A percentile compares a stretch with the other conserved stretches of the same genome.
These are phyloP conservation scores for Kokia cookei DNA, from an alignment of 441 rosid genomes.

Conservation along the genomic window DNA sequence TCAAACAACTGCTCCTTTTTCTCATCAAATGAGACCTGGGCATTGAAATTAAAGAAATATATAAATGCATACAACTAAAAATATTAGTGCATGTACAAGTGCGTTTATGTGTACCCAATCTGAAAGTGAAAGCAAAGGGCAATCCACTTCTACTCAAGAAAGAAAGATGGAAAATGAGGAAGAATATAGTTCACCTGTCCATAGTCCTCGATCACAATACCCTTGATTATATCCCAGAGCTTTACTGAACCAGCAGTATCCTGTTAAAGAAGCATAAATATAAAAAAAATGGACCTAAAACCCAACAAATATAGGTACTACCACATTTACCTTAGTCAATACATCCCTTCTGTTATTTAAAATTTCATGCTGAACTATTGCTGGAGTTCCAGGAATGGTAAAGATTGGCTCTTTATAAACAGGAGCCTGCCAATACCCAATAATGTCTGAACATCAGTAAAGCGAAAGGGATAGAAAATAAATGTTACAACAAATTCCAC, in stretches of 20 bases:
- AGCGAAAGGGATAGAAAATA: background rate
- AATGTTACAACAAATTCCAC: background rate
- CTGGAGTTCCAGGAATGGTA: conserved; percentile 80
- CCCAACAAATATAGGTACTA: background rate
- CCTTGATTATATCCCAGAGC: conserved; percentile 94
- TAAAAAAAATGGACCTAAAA: background rate
- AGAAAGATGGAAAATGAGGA: background rate
- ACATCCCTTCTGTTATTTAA: conserved; percentile 93
- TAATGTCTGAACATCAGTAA: background rate
- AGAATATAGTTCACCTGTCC: conserved; percentile 58
- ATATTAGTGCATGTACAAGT: background rate
- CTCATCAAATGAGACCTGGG: conserved; percentile 85
- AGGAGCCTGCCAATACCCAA: conserved; percentile 49
- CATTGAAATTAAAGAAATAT: conserved; percentile 12
- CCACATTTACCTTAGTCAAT: conserved; percentile 71
- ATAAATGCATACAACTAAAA: background rate
- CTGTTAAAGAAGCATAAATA: conserved; percentile 34
- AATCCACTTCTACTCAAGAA: background rate
- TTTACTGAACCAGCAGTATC: conserved; percentile 89
- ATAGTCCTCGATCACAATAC: conserved; percentile 80
- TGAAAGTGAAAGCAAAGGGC: background rate
- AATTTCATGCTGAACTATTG: conserved; percentile 92
- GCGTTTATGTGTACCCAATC: background rate
- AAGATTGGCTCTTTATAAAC: conserved; percentile 74
- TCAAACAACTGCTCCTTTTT: conserved; percentile 86